Conservation (phyloP, 1,139 yeast species). For the Saccharomyces hybrid region DNA sequence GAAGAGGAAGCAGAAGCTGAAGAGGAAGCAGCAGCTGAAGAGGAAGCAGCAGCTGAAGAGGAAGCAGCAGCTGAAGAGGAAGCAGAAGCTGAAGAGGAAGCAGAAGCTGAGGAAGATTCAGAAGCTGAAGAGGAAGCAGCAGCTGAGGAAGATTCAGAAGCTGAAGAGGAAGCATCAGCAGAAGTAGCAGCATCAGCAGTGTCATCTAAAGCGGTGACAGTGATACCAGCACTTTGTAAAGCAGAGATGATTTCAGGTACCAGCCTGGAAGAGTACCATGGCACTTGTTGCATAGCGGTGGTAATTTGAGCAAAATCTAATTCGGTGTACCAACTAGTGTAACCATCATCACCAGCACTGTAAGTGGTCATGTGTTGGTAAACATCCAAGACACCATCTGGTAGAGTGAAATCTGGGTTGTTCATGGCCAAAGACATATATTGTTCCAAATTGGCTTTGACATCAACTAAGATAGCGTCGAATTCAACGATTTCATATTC, state of each 20-base stretch:
- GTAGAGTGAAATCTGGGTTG: conserved; percentile 22
- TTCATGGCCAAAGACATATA: conserved; percentile 19
- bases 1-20: conserved; percentile 11
- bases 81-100: conserved; percentile 8
- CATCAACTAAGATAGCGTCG: conserved; percentile 18
- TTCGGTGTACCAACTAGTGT: conserved; percentile 6
- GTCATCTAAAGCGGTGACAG: conserved; percentile 12
- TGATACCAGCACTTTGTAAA: conserved; percentile 29
- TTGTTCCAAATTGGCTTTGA: conserved; percentile 15
- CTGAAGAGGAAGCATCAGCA: conserved; percentile 10
- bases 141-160: conserved; percentile 2
- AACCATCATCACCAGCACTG: conserved; percentile 31
- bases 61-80: conserved; percentile 8
- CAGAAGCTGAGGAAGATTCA: conserved; percentile 3
- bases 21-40: conserved; percentile 1
- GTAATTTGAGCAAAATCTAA: conserved; percentile 23
- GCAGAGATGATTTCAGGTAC: conserved; percentile 29
- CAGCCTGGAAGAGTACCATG: conserved; percentile 35
- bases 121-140: conserved; percentile 12
- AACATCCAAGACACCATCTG: conserved; percentile 31
- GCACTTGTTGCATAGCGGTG: conserved; percentile 33
- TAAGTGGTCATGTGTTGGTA: conserved; percentile 35
- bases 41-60: conserved; percentile 5
- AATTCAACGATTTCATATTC: conserved; percentile 16
- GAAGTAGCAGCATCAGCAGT: conserved; percentile 16